Base-by-base conservation (phyloP, 805 yeast genomes). In the Candida yuanshanica region DNA sequence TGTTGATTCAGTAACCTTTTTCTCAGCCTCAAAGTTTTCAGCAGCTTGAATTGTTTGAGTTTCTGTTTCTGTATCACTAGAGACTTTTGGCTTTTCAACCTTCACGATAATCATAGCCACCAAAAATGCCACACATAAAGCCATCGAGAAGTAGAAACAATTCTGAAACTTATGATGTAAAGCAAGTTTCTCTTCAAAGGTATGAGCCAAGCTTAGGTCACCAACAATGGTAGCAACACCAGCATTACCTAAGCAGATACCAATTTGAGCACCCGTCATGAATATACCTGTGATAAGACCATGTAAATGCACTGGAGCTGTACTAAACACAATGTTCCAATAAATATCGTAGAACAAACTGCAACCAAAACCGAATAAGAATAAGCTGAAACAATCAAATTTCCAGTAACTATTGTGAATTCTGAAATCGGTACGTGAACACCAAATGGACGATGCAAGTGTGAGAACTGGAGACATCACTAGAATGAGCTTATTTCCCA, bases 261-360 rank as follows among this genome's bases (percentile, higher is more conserved):
- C 66, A 21, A 66, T 41, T 48, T 68, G 72, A 1, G 60, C 62
- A 12, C 53, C 43, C 1, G 72, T 64, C 43, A 59, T 64, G 26
- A 58, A 52, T 7, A 67, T 46, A 1, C 69, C 74, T 7, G 64
- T 43, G 3, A 68, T 66, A 22, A 64, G 60, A 14, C 70, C 73
- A 38, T 68, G 72, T 13, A 64, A 44, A 38, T 64, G 62, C 5
- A 50, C 35, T 0, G 75, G 73, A 8, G 71, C 60, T 17, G 57
- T 37, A 33, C 55, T 34, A 44, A 58, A 51, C 8, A 66, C 49
- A 4, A 62, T 55, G 24, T 55, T 62, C 29, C 60, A 40, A 38
- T 60, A 68, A 4, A 64, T 56, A 21, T 64, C 55, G 47, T 63
- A 65, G 44, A 56, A 68, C 3, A 60, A 38, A 31, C 65, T 66